Evolutionary conservation across 1,284 basidiomycete species (phyloP), one percentile per base, ranked within the genome.

Genomic region (Malassezia pachydermatis): DNA sequence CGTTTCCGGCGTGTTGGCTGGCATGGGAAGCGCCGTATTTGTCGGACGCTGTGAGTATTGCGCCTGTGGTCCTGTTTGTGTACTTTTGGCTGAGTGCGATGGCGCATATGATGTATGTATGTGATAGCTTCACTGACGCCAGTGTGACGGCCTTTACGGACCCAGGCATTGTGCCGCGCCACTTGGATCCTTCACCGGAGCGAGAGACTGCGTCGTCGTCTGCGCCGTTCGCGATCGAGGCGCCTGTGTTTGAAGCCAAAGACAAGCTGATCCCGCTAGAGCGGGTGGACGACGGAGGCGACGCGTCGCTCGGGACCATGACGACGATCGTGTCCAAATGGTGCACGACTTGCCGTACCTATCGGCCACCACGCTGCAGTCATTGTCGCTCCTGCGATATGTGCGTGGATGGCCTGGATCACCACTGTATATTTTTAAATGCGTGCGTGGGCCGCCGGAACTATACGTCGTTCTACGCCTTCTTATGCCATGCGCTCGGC

Each of bases 341-440:
- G 70, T 72, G 70, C 51, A 59, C 63, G 42, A 65, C 69, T 16
- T 72, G 70, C 42, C 55, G 58, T 1, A 58, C 62, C 1, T 72
- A 71, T 40, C 51, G 70, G 5, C 64, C 70, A 6, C 70, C 70
- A 0, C 53, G 70, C 14, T 56, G 54, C 41, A 66, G 63, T 23
- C 70, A 72, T 41, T 72, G 70, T 41, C 49, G 70, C 9, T 55
- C 66, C 2, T 72, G 70, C 54, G 65, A 72, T 35, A 69, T 68
- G 45, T 72, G 70, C 45, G 65, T 72, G 7, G 67, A 71, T 23
- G 59, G 59, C 32, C 65, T 72, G 39, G 70, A 72, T 39, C 70
- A 72, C 50, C 70, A 72, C 43, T 72, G 70, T 48, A 67, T 62
- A 22, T 72, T 69, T 30, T 57, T 72, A 17, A 72, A 72, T 52